Conservation (phyloP, 2,329 filamentous ascomycete genomes). For the Shiraia sp. region DNA sequence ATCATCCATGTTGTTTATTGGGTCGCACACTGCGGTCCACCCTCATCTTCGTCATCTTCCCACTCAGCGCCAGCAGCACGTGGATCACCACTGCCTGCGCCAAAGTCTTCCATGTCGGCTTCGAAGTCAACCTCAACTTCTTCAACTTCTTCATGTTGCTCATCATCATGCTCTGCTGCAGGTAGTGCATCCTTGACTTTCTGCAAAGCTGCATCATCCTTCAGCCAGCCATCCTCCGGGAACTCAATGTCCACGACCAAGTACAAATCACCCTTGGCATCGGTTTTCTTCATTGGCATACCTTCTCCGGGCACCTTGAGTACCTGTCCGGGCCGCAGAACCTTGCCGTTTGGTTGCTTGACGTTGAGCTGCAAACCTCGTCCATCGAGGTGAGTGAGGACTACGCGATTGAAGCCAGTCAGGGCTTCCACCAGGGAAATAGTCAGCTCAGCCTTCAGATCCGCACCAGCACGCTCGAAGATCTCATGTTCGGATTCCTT, state of each 20-base stretch:
- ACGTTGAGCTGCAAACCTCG: slow-evolving; percentile 83
- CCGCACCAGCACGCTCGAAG: slow-evolving; percentile 82
- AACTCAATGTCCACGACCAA: slow-evolving; percentile 85
- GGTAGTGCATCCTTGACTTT: slow-evolving; percentile 78
- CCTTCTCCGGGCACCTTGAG: slow-evolving; percentile 87
- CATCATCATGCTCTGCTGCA: slow-evolving; percentile 54
- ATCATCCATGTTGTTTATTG: slow-evolving; percentile 56
- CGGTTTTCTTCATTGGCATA: slow-evolving; percentile 89
- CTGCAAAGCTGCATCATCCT: slow-evolving; percentile 68
- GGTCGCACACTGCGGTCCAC: slow-evolving; percentile 71
- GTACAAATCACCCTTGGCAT: slow-evolving; percentile 84
- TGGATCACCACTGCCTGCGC: slow-evolving; percentile 70
- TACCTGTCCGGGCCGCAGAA: slow-evolving; percentile 81
- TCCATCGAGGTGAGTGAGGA: slow-evolving; percentile 90
- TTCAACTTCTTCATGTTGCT: slow-evolving; percentile 73
- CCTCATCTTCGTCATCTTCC: slow-evolving; percentile 66
- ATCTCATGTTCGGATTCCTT: slow-evolving; percentile 78
- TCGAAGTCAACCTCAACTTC: slow-evolving; percentile 87
- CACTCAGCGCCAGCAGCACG: slow-evolving; percentile 69
- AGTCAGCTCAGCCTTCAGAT: slow-evolving; percentile 79
- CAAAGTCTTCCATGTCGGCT: slow-evolving; percentile 82
- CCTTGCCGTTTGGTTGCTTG: slow-evolving; percentile 69
- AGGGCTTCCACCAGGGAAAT: slow-evolving; percentile 84
- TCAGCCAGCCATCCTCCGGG: slow-evolving; percentile 82
- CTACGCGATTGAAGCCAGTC: slow-evolving; percentile 85